Evolutionary conservation across 805 yeast genomes (phyloP), one percentile per base, ranked within the genome.

Genomic region (Debaryomyces maramus): DNA sequence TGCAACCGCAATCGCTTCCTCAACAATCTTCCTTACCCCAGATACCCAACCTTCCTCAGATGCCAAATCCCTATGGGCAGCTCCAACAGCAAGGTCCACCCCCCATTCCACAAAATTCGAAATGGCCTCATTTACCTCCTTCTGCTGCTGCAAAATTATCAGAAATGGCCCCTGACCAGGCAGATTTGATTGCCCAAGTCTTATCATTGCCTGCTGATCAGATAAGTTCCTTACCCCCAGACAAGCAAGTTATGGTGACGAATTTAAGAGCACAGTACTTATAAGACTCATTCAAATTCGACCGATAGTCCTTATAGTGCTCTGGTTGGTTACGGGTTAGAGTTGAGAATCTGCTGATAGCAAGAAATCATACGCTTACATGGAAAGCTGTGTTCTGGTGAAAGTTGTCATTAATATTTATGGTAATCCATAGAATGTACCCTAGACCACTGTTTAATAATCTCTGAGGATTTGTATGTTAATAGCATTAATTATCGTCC

Each of bases 201-300:
- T 63, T 78, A 44, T 62, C 72, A 34, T 60, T 78, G 46, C 67
- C 78, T 0, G 69, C 69, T 4, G 77, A 73, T 26, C 82, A 78
- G 49, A 67, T 78, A 32, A 63, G 66, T 28, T 58, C 65, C 9
- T 61, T 78, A 40, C 81, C 81, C 2, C 69, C 69, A 9, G 79
- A 75, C 35, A 75, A 77, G 52, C 73, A 73, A 44, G 52, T 66
- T 26, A 77, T 81, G 81, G 81, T 82, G 15, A 67, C 69, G 32
- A 73, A 72, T 43, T 64, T 82, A 35, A 67, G 80, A 46, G 61
- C 73, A 9, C 85, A 81, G 52, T 81, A 81, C 53, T 51, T 77
- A 40, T 65, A 48, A 39, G 20, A 20, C 19, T 11, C n/a, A n/a
- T n/a, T n/a, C n/a, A n/a, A n/a, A n/a, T n/a, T n/a, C n/a, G n/a